Conservation (phyloP, 805 yeast genomes). For the Teunomyces kruisii region DNA sequence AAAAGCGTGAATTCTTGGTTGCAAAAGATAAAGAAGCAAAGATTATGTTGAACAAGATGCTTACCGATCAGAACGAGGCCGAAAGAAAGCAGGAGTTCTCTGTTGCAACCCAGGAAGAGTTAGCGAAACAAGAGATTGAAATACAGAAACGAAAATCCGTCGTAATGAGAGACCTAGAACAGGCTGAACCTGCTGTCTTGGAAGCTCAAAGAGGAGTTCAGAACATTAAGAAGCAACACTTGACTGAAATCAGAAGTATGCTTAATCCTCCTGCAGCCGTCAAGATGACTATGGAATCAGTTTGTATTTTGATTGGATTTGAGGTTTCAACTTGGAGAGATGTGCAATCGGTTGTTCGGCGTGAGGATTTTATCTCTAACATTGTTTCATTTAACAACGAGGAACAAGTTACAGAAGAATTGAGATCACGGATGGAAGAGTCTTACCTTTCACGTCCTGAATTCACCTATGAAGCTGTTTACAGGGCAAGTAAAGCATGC, state of each 20-base stretch:
- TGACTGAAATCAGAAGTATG: conserved; percentile 88
- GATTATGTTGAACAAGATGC: conserved; percentile 69
- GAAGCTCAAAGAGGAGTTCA: conserved; percentile 91
- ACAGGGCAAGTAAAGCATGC: conserved; percentile 92
- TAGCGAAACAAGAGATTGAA: conserved; percentile 64
- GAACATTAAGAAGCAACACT: conserved; percentile 86
- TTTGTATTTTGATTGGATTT: conserved; percentile 79
- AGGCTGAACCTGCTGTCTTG: conserved; percentile 79
- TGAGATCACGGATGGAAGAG: conserved; percentile 57
- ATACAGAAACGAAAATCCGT: conserved; percentile 51
- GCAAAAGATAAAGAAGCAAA: conserved; percentile 69
- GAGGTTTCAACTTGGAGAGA: conserved; percentile 71
- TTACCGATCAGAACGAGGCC: conserved; percentile 85
- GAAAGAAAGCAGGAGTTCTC: conserved; percentile 89
- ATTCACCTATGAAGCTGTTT: conserved; percentile 70
- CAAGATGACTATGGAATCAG: conserved; percentile 82
- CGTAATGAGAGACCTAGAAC: conserved; percentile 65
- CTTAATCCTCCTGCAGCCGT: conserved; percentile 87
- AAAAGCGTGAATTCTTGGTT: conserved; percentile 49
- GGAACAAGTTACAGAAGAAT: conserved; percentile 49
- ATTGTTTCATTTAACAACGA: conserved; percentile 75
- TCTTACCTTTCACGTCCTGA: conserved; percentile 61
- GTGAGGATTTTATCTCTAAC: conserved; percentile 83
- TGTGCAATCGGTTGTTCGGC: conserved; percentile 74
- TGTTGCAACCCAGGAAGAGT: conserved; percentile 65